Conservation (phyloP, 495 filamentous ascomycete species). For the Cudoniella acicularis region DNA sequence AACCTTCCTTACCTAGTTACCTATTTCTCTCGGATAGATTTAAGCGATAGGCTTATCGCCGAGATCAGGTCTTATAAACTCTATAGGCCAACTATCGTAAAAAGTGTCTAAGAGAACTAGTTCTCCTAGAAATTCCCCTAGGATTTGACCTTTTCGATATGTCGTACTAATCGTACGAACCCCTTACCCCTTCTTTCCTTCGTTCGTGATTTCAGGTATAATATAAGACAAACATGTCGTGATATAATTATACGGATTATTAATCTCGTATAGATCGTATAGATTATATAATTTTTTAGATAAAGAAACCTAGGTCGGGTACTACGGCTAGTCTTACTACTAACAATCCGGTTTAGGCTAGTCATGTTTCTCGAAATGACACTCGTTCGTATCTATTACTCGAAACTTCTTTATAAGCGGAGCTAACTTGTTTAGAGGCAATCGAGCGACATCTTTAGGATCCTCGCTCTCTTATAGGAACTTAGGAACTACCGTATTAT, state of each 20-base stretch:
- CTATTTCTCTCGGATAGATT: background rate
- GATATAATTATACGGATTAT: background rate
- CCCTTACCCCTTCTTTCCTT: background rate
- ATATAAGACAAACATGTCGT: background rate
- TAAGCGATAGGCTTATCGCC: constrained; percentile 1
- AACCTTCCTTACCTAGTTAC: background rate
- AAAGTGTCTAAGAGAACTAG: background rate
- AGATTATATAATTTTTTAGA: background rate
- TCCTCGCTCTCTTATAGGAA: background rate
- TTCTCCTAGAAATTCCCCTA: background rate
- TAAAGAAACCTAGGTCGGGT: background rate
- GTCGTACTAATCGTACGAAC: background rate
- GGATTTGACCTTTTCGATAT: background rate
- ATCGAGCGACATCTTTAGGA: background rate
- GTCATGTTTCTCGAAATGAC: background rate
- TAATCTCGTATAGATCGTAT: background rate
- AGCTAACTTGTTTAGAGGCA: background rate
- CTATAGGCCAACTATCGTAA: background rate
- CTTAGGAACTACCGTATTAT: background rate
- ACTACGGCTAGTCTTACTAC: background rate
- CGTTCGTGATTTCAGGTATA: background rate
- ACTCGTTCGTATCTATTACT: background rate
- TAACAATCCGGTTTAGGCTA: background rate
- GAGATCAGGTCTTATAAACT: constrained; percentile 1
- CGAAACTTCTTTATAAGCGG: background rate